Conservation (phyloP, 495 filamentous ascomycete species). For the Annulohypoxylon bovei region DNA sequence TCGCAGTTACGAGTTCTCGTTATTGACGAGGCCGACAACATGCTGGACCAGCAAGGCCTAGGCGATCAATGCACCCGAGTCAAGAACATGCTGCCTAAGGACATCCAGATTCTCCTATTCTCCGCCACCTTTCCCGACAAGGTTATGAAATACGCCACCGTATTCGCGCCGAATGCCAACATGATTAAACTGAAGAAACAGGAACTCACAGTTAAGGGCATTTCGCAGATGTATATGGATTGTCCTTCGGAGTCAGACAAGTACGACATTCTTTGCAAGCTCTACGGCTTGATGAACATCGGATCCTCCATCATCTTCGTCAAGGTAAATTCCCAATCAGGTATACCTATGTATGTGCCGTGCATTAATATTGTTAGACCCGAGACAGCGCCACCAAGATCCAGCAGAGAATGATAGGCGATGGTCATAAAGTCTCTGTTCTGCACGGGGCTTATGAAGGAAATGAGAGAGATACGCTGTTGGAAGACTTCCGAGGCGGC, state of each 20-base stretch:
- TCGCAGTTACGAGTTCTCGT: constrained; percentile 78
- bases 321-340: constrained; percentile 63
- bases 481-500: constrained; percentile 87
- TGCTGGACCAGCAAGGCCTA: constrained; percentile 91
- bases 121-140: constrained; percentile 93
- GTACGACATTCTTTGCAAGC: constrained; percentile 84
- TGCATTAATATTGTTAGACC: constrained; percentile 62
- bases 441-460: constrained; percentile 89
- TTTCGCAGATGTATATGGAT: constrained; percentile 97
- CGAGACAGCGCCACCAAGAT: constrained; percentile 84
- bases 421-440: constrained; percentile 90
- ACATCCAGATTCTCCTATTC: constrained; percentile 88
- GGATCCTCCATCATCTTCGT: constrained; percentile 99
- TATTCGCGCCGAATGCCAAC: constrained; percentile 86
- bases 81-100: constrained; percentile 73
- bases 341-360: not conserved
- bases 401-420: constrained; percentile 81
- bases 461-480: constrained; percentile 79
- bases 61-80: constrained; percentile 94
- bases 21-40: constrained; percentile 95
- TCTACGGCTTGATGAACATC: constrained; percentile 95
- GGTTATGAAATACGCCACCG: constrained; percentile 79
- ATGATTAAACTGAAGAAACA: constrained; percentile 87
- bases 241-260: constrained; percentile 82
- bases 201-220: constrained; percentile 95